Conservation (phyloP, 768 basidiomycete genomes). For the Antrodiella citrinella region DNA sequence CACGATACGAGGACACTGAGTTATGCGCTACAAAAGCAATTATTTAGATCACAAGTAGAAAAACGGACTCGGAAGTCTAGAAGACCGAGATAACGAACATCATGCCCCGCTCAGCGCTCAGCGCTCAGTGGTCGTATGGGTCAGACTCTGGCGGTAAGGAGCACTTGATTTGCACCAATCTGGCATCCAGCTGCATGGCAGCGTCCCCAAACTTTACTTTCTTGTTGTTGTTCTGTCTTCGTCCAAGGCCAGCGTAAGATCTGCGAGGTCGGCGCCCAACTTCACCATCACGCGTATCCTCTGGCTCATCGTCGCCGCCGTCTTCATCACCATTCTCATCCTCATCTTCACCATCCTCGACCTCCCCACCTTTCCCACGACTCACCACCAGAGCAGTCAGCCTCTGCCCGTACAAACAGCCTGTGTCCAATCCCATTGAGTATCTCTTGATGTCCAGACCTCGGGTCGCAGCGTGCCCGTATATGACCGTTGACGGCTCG, state of each 20-base stretch:
- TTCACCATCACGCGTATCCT: constrained; percentile 8
- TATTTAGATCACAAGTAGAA: no score
- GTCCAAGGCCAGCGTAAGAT: constrained; percentile 4
- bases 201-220: constrained; percentile 51
- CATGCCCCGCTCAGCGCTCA: no score
- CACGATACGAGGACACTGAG: no score
- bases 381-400: constrained; percentile 65
- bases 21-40: no score
- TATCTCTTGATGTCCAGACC: constrained; percentile 79
- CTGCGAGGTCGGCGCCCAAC: constrained; percentile 6
- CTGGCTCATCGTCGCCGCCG: constrained; percentile 16
- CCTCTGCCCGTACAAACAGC: constrained; percentile 64
- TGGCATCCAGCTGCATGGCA: constrained; percentile 29
- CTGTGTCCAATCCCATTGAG: constrained; percentile 81
- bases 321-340: constrained; percentile 20
- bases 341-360: not conserved
- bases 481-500: constrained; percentile 70
- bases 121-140: not conserved
- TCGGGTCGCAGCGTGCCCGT: constrained; percentile 77
- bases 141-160: not conserved
- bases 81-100: no score
- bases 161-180: constrained; percentile 47
- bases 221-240: constrained; percentile 2
- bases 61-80: no score
- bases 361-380: not conserved